Base-by-base conservation (phyloP, 2,329 filamentous ascomycete genomes). In the Aspergillus brasiliensis region DNA sequence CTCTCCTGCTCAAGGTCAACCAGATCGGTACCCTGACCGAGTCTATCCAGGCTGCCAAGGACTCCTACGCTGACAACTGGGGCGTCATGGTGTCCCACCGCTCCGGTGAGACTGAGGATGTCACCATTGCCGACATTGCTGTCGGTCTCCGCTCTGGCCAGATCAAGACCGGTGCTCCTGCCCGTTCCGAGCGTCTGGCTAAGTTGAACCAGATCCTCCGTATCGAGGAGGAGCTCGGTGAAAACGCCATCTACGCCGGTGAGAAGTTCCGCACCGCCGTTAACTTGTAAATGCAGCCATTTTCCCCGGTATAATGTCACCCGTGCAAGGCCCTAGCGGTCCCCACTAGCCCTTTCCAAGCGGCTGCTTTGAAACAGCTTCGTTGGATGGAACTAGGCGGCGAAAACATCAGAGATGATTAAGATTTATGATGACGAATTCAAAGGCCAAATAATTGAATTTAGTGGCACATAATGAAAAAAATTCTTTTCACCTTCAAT, bases 151-250 rank as follows among this genome's bases (percentile, higher is more conserved):
- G 95, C 73, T 84, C 93, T 73, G 95, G 95, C 70, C 92, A 99
- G 87, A 98, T 99, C 88, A 97, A 97, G 91, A 96, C 93, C 68
- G 93, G 93, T 87, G 94, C 94, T 65, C 95, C 95, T 71, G 91
- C 90, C 78, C 90, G 95, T 76, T 97, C 94, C 72, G 95, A 99
- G 88, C 93, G 95, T 85, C 87, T 98, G 71, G 95, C 95, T 81
- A 99, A 99, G 88, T 91, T 99, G 78, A 99, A 99, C 91, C 95
- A 99, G 86, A 97, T 99, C 76, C 91, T 99, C 76, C 92, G 95
- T 77, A 99, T 99, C 73, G 95, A 99, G 88, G 95, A 99, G 85
- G 95, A 99, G 86, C 90, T 99, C 67, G 93, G 93, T 72, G 86
- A 88, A 73, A 89, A 95, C 73, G 95, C 94, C 71, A 77, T 98